Conservation (phyloP, 495 filamentous ascomycete species). For the Lophiostoma macrostomum region DNA sequence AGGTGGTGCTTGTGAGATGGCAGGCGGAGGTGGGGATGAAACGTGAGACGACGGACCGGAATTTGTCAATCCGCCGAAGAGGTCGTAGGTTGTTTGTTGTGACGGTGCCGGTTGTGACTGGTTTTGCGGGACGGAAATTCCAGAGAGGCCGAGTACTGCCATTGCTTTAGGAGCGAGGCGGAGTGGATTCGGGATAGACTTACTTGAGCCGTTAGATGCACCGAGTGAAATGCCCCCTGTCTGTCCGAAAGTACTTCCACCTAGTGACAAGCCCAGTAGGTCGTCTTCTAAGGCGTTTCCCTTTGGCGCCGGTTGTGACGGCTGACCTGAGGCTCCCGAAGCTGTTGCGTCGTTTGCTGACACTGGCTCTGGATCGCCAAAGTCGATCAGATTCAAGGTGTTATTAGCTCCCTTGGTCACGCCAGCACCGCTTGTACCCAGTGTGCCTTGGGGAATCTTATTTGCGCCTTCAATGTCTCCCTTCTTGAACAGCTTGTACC, state of each 20-base stretch:
- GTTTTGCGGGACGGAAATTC: conserved; percentile 21
- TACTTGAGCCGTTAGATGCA: conserved; percentile 37
- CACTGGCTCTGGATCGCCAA: conserved; percentile 57
- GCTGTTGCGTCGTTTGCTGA: conserved; percentile 38
- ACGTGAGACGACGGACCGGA: conserved; percentile 35
- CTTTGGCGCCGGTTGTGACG: conserved; percentile 42
- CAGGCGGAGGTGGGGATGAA: conserved; percentile 33
- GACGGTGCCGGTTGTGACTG: conserved; percentile 25
- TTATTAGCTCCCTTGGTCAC: conserved; percentile 72
- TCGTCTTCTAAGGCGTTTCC: conserved; percentile 53
- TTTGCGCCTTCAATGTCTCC: conserved; percentile 88
- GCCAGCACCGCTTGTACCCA: conserved; percentile 64
- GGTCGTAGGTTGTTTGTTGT: conserved; percentile 35
- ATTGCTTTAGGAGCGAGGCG: not conserved
- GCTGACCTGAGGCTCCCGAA: conserved; percentile 9
- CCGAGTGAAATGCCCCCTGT: conserved; percentile 85
- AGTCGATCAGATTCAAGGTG: conserved; percentile 91
- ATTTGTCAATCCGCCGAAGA: conserved; percentile 31
- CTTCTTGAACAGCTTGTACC: conserved; percentile 91
- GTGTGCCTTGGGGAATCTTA: conserved; percentile 77
- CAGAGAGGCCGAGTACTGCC: conserved; percentile 24
- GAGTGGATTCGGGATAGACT: not conserved
- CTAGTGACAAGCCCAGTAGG: conserved; percentile 65
- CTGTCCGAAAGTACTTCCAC: conserved; percentile 57
- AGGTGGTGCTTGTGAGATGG: conserved; percentile 40